phyloP scores from a whole-genome alignment of 768 basidiomycete species.

The Boletus barrowsii region DNA sequence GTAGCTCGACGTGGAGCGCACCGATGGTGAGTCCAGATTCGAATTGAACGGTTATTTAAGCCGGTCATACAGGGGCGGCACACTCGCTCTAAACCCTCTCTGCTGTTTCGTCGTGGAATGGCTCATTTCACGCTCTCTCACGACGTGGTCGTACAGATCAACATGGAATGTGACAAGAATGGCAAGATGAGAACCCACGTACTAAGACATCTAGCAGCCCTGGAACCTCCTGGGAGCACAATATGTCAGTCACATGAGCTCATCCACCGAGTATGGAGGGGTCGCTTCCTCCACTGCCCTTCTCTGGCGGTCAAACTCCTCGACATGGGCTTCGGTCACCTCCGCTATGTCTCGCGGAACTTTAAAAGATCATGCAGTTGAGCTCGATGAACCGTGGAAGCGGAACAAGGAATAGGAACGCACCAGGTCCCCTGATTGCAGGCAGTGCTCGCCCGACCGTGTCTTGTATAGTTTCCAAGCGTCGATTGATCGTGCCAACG shows the following conservation, averaged over 20 bases:
- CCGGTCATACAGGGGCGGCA: neutral
- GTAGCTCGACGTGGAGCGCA: no score
- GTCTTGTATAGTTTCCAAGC: slow-evolving; percentile 12
- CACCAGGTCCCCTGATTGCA: slow-evolving; percentile 10
- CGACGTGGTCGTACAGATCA: neutral
- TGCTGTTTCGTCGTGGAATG: neutral
- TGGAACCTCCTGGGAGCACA: no score
- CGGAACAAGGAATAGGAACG: neutral
- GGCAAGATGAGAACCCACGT: no score
- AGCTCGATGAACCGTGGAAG: neutral
- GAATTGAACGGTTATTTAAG: neutral
- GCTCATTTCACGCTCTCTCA: neutral
- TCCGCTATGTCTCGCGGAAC: slow-evolving; percentile 12
- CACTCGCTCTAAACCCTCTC: neutral
- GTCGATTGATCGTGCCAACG: slow-evolving; percentile 7
- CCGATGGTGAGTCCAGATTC: neutral
- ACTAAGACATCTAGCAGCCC: no score
- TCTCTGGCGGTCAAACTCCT: slow-evolving; percentile 8
- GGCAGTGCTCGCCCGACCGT: slow-evolving; percentile 11
- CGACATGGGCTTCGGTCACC: slow-evolving; percentile 11
- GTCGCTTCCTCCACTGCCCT: neutral
- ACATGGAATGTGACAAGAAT: no score
- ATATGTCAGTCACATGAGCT: slow-evolving; percentile 5
- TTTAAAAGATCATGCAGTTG: neutral
- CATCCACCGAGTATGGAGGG: slow-evolving; percentile 10